These are phyloP conservation scores for Xylaria sp. DNA, from an alignment of 2,329 filamentous ascomycete genomes.

Conservation along the genomic window DNA sequence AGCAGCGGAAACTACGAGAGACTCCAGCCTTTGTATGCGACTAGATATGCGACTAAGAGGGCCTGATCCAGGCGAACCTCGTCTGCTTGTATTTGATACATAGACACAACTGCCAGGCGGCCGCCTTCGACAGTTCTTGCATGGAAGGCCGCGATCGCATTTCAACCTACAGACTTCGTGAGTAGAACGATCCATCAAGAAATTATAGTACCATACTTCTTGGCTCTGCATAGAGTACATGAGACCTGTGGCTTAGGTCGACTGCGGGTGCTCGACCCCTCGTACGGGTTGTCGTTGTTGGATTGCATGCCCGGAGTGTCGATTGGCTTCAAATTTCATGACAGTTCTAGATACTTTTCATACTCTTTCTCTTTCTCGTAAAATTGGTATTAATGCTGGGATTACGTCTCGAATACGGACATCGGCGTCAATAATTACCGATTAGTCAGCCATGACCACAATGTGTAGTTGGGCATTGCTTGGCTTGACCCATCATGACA, in stretches of 20 bases:
- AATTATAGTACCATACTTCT: neutral
- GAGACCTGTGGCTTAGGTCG: conserved; percentile 6
- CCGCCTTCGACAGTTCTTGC: neutral
- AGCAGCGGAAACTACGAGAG: neutral
- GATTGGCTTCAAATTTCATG: neutral
- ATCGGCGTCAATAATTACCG: neutral
- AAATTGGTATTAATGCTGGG: neutral
- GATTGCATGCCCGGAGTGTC: neutral
- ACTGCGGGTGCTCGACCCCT: neutral
- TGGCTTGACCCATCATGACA: neutral
- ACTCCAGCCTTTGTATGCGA: neutral
- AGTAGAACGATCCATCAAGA: neutral
- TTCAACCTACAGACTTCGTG: neutral
- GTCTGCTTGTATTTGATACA: neutral
- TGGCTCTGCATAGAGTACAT: conserved; percentile 6
- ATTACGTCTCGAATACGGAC: neutral
- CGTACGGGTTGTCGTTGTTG: neutral
- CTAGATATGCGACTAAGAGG: neutral
- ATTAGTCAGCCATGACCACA: neutral
- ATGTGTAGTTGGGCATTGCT: neutral
- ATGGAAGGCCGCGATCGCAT: neutral
- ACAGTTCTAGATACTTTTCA: neutral
- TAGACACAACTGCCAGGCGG: neutral
- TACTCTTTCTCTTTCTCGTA: neutral
- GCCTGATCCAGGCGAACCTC: neutral